Conservation (phyloP, 441 rosid genomes). For the Metrosideros polymorpha region DNA sequence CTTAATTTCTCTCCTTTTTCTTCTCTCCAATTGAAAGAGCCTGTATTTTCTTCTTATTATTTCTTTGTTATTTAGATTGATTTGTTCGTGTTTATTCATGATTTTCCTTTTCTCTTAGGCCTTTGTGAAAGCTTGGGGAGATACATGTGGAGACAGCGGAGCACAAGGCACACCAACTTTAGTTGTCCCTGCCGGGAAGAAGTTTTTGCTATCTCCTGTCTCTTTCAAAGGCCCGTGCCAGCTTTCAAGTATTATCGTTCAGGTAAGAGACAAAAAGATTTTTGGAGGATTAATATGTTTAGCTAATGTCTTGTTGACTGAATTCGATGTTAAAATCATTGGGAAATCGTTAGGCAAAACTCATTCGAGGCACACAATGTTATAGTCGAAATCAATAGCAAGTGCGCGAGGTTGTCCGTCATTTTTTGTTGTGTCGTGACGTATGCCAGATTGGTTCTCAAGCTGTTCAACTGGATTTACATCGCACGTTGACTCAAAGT, state of each 20-base stretch:
- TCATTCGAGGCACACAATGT: neutral
- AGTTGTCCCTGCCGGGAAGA: constrained; percentile 1
- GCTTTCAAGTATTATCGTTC: neutral
- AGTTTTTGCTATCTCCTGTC: constrained; percentile 4
- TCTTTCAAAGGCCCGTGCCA: constrained; percentile 30
- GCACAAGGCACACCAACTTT: constrained; percentile 6
- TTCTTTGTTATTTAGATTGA: neutral
- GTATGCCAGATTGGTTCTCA: neutral
- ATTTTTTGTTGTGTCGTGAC: neutral
- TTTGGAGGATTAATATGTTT: too few species aligned
- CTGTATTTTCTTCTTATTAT: neutral
- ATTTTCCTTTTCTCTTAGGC: constrained; percentile 6
- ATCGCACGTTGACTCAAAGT: fast-evolving
- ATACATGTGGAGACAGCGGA: constrained; percentile 10
- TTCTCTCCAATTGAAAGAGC: neutral
- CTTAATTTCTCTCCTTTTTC: neutral
- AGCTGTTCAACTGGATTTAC: neutral
- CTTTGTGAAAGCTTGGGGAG: constrained; percentile 22
- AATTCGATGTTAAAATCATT: too few species aligned
- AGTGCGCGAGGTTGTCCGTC: neutral
- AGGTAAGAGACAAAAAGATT: too few species aligned
- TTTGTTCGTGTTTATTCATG: neutral
- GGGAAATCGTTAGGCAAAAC: neutral
- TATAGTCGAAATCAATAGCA: neutral
- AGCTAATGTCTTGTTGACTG: too few species aligned